Evolutionary conservation across 108 stramenopile species (phyloP), one percentile per base, ranked within the genome.

Genomic region (Heterococcus sp.): DNA sequence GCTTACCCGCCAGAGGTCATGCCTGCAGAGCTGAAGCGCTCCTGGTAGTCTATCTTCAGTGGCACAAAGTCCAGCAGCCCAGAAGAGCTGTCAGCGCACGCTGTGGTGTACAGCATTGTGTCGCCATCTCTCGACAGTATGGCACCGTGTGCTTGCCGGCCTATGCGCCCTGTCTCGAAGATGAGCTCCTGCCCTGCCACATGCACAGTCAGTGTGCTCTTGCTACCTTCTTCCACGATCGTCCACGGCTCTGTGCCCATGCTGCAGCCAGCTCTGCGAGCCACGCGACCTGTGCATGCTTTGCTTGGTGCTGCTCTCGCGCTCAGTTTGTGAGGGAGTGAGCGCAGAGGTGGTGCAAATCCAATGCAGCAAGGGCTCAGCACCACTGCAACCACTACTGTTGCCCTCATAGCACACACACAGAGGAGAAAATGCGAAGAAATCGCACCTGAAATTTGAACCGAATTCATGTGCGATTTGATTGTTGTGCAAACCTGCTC

Each of bases 1-100:
- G 21, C 46, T 58, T 21, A 58, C 32, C 76, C 76, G 28, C 92
- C 92, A 46, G 91, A 90, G 1, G 95, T 97, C 81, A 89, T 73
- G 2, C 96, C 96, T 5, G 92, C 93, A 33, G 91, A 82, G 71
- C 86, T 90, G 71, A 94, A 93, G 28, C 94, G 89, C 79, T 96
- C 95, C 78, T 94, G 93, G 87, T 97, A 92, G 33, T 96, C 97
- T 14, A 98, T 94, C 5, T 88, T 84, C 3, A 98, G 81, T 1
- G 97, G 97, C 33, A 93, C 70, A 88, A 98, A 98, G 87, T 92
- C 92, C 11, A 92, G 81, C 3, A 2, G 2, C 37, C 38, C 69
- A 80, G 71, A 71, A 58, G 46, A 58, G 1, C 74, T 84, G 46
- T 87, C 79, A 0, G 74, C 74, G 38, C 86, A 87, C 11, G 84